A percentile compares a stretch with the other conserved stretches of the same genome.
These are phyloP conservation scores for Cercophora newfieldiana DNA, from an alignment of 495 filamentous ascomycete species.

Conservation along the genomic window DNA sequence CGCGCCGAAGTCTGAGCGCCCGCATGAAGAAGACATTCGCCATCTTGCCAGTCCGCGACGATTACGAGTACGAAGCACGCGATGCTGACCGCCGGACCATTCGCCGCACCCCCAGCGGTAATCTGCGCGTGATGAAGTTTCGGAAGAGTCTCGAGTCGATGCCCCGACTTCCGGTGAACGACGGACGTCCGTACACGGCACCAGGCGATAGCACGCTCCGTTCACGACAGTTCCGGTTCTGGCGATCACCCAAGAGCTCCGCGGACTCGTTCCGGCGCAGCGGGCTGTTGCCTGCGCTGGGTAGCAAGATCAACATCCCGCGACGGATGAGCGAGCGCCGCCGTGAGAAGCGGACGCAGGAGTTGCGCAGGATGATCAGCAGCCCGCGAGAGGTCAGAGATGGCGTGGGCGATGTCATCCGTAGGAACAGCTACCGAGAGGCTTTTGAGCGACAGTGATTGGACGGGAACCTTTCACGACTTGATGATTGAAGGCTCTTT, in stretches of 20 bases:
- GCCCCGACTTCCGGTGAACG: constrained; percentile 21
- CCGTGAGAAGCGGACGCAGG: constrained; percentile 64
- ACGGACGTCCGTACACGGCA: constrained; percentile 35
- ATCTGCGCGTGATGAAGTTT: constrained; percentile 50
- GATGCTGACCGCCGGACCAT: constrained; percentile 51
- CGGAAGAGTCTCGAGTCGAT: constrained; percentile 44
- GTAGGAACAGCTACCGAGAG: constrained; percentile 35
- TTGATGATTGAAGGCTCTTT: neutral
- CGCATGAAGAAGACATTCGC: constrained; percentile 54
- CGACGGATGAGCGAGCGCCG: constrained; percentile 60
- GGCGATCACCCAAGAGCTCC: constrained; percentile 17
- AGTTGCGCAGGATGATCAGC: constrained; percentile 67
- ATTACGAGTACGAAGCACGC: constrained; percentile 35
- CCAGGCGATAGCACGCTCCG: constrained; percentile 23
- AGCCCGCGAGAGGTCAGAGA: constrained; percentile 50
- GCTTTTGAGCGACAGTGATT: constrained; percentile 1
- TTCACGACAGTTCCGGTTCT: constrained; percentile 25
- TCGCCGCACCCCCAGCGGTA: constrained; percentile 50
- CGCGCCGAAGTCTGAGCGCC: constrained; percentile 51
- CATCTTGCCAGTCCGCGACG: constrained; percentile 45
- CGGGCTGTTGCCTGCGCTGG: constrained; percentile 36
- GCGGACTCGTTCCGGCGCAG: constrained; percentile 2
- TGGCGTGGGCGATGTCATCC: constrained; percentile 54
- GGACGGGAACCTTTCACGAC: neutral
- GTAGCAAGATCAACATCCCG: constrained; percentile 47